phyloP scores from a whole-genome alignment of 495 filamentous ascomycete genomes.

The Cercophora newfieldiana region DNA sequence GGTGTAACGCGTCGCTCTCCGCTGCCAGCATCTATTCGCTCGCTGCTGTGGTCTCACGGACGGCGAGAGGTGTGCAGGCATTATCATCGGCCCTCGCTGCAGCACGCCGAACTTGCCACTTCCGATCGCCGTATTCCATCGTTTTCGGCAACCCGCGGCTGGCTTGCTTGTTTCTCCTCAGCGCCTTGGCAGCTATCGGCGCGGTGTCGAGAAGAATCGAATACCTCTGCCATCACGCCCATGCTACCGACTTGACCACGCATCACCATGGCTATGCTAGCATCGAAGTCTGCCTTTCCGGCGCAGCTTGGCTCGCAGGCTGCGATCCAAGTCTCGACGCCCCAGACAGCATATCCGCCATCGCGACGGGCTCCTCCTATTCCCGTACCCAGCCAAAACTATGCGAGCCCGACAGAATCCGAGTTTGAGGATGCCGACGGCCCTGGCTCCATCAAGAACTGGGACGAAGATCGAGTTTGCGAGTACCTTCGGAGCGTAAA shows the following conservation, averaged over 20 bases:
- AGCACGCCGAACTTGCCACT: background rate
- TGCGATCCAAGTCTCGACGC: slow-evolving; percentile 54
- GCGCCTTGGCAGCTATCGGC: slow-evolving; percentile 9
- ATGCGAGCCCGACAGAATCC: slow-evolving; percentile 86
- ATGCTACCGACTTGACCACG: slow-evolving; percentile 28
- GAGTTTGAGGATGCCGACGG: slow-evolving; percentile 80
- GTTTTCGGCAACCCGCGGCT: slow-evolving; percentile 1
- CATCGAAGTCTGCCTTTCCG: slow-evolving; percentile 77
- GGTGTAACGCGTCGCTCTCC: slow-evolving; percentile 18
- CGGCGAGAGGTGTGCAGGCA: slow-evolving; percentile 8
- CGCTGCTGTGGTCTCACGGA: slow-evolving; percentile 11
- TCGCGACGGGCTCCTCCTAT: slow-evolving; percentile 56
- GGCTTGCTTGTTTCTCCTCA: background rate
- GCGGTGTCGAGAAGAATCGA: slow-evolving; percentile 3
- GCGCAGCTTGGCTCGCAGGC: slow-evolving; percentile 59
- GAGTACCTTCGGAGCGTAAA: slow-evolving; percentile 89
- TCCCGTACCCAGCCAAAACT: slow-evolving; percentile 62
- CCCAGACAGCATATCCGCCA: slow-evolving; percentile 54
- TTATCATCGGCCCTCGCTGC: slow-evolving; percentile 10
- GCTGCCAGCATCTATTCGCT: slow-evolving; percentile 1
- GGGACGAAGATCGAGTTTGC: slow-evolving; percentile 89
- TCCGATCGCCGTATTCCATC: background rate
- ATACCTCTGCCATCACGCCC: slow-evolving; percentile 19
- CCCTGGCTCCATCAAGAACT: slow-evolving; percentile 62
- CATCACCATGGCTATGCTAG: slow-evolving; percentile 75